These are phyloP conservation scores for Mycena metata DNA, from an alignment of 768 basidiomycete species.

Conservation along the genomic window DNA sequence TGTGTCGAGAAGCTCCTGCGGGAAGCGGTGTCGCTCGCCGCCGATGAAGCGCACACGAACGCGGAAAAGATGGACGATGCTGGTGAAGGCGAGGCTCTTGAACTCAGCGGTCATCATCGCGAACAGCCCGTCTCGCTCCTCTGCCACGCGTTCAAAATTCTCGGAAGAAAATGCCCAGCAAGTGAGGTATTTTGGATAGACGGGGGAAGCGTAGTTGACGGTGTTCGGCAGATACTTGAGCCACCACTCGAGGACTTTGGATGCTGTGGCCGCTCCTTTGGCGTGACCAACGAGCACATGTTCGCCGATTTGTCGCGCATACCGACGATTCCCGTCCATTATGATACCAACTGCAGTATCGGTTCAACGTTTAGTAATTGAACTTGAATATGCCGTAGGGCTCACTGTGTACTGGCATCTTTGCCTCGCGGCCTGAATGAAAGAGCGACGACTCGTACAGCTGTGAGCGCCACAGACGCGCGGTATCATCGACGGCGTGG, in stretches of 20 bases:
- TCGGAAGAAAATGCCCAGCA: slow-evolving; percentile 38
- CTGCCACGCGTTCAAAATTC: slow-evolving; percentile 32
- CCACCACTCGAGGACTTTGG: slow-evolving; percentile 39
- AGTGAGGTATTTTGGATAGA: slow-evolving; percentile 30
- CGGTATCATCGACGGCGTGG: slow-evolving; percentile 1
- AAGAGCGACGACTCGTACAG: slow-evolving; percentile 26
- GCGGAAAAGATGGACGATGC: slow-evolving; percentile 32
- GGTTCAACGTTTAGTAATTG: neutral
- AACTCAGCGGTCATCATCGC: slow-evolving; percentile 34
- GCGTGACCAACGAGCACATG: slow-evolving; percentile 32
- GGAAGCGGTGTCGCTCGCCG: slow-evolving; percentile 27
- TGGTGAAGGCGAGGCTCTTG: slow-evolving; percentile 34
- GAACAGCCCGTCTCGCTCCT: slow-evolving; percentile 37
- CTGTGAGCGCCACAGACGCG: slow-evolving; percentile 12
- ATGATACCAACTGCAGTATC: slow-evolving; percentile 33
- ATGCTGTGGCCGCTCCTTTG: slow-evolving; percentile 32
- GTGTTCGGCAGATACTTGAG: slow-evolving; percentile 33
- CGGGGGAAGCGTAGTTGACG: slow-evolving; percentile 7
- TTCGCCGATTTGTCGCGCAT: slow-evolving; percentile 28
- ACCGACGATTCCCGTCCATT: slow-evolving; percentile 38
- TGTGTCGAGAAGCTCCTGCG: slow-evolving; percentile 26
- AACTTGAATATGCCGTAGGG: neutral
- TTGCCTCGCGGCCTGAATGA: slow-evolving; percentile 16
- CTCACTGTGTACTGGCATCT: slow-evolving; percentile 30
- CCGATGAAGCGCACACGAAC: slow-evolving; percentile 36